Conservation (phyloP, 176 grass and related monocot species). For the Sorghum bicolor region DNA sequence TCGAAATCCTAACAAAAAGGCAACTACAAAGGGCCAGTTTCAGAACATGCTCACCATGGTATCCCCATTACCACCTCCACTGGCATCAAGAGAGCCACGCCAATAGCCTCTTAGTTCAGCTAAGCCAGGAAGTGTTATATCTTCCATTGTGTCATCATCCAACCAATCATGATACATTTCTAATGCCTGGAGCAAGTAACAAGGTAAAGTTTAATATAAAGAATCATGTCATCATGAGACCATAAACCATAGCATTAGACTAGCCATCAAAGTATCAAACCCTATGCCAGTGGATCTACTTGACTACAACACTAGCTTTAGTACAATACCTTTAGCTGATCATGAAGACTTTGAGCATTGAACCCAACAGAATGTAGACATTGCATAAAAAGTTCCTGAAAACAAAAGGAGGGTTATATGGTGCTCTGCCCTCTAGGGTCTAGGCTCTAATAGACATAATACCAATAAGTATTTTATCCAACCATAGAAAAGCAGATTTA, state of each 20-base stretch:
- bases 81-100: constrained; percentile 93
- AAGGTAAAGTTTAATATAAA: constrained; percentile 24
- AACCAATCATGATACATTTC: constrained; percentile 74
- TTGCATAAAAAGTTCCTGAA: constrained; percentile 98
- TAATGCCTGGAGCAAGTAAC: constrained; percentile 60
- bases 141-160: constrained; percentile 73
- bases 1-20: constrained; percentile 29
- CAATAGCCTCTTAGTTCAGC: constrained; percentile 94
- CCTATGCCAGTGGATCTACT: constrained; percentile 21
- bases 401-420: constrained; percentile 39
- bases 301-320: constrained; percentile 7
- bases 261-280: constrained; percentile 16
- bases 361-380: constrained; percentile 84
- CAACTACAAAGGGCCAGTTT: constrained; percentile 2
- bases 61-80: constrained; percentile 98
- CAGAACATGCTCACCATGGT: constrained; percentile 64
- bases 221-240: neutral
- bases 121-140: constrained; percentile 92
- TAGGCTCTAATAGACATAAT: constrained; percentile 23
- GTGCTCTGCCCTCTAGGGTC: neutral
- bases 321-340: constrained; percentile 84
- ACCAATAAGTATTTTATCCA: constrained; percentile 19
- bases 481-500: constrained; percentile 1
- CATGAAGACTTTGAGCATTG: constrained; percentile 79
- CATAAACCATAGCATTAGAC: neutral